phyloP scores from a whole-genome alignment of 331 rosid species.

The Quercus tomentella region DNA sequence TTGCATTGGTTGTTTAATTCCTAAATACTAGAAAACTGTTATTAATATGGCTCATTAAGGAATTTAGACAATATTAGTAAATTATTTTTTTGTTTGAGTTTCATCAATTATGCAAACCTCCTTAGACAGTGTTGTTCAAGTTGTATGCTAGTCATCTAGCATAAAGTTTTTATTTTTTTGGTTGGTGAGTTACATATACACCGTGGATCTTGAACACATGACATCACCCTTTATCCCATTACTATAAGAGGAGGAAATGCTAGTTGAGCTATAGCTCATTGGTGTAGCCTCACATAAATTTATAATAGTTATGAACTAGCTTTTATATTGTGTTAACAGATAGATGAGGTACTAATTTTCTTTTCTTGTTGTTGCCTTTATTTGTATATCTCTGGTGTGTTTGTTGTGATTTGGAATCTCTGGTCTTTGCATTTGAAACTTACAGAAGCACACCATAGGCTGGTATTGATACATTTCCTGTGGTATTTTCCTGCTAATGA shows the following conservation, averaged over 20 bases:
- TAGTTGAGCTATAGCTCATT: too few relatives aligned
- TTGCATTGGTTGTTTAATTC: neutral
- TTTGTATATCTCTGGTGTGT: neutral
- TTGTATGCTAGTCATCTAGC: too few relatives aligned
- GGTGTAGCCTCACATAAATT: neutral
- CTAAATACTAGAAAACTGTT: neutral
- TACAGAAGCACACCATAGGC: neutral
- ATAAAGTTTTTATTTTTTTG: too few relatives aligned
- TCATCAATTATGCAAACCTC: neutral
- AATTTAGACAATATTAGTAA: neutral
- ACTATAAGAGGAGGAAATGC: too few relatives aligned
- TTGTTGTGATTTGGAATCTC: neutral
- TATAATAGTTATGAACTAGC: constrained; percentile 9
- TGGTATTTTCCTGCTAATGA: neutral
- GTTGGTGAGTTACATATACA: too few relatives aligned
- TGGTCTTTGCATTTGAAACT: neutral
- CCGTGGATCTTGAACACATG: too few relatives aligned
- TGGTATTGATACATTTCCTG: neutral
- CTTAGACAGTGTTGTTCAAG: neutral
- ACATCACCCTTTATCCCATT: too few relatives aligned
- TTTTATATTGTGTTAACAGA: constrained; percentile 42
- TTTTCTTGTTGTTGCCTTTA: neutral
- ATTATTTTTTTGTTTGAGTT: neutral
- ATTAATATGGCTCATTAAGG: too few relatives aligned
- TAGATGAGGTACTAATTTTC: constrained; percentile 67